Conservation (phyloP, 139 green algal species). For the Nannochloris sp. region DNA sequence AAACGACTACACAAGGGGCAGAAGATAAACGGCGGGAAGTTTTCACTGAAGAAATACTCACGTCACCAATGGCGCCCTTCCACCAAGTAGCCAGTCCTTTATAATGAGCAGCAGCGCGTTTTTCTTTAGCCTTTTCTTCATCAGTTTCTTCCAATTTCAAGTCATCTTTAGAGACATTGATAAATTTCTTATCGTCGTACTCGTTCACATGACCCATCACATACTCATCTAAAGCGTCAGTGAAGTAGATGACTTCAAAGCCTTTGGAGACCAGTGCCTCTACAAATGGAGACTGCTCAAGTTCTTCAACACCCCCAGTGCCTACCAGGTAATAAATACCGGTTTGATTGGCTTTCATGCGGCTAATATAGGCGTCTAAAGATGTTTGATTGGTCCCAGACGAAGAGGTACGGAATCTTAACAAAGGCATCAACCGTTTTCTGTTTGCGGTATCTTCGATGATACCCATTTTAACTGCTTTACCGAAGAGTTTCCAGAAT, state of each 20-base stretch:
- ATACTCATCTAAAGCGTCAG: slow-evolving; percentile 96
- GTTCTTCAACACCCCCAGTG: slow-evolving; percentile 45
- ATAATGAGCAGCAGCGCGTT: slow-evolving; percentile 70
- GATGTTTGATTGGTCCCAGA: slow-evolving; percentile 58
- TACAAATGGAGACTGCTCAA: slow-evolving; percentile 68
- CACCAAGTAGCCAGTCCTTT: slow-evolving; percentile 90
- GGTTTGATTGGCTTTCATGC: slow-evolving; percentile 93
- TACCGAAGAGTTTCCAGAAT: slow-evolving; percentile 89
- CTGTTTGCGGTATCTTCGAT: slow-evolving; percentile 93
- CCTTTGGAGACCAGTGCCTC: slow-evolving; percentile 57
- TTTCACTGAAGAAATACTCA: slow-evolving; percentile 50
- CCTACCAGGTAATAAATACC: slow-evolving; percentile 94
- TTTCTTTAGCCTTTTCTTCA: slow-evolving; percentile 79
- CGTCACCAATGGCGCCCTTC: slow-evolving; percentile 68
- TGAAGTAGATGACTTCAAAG: slow-evolving; percentile 93
- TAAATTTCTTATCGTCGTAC: slow-evolving; percentile 92
- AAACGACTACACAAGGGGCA: slow-evolving; percentile 88
- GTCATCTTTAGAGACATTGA: slow-evolving; percentile 91
- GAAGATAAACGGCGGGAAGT: slow-evolving; percentile 71
- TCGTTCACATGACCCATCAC: slow-evolving; percentile 86
- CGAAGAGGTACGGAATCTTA: slow-evolving; percentile 78
- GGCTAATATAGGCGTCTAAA: slow-evolving; percentile 81
- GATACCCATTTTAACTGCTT: slow-evolving; percentile 92
- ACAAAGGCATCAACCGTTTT: slow-evolving; percentile 65
- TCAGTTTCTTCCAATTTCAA: slow-evolving; percentile 85